Percentiles rank a stretch among this genome's conserved stretches.
Conservation (phyloP, 306 rosid species). For the Erythrophleum fordii region DNA sequence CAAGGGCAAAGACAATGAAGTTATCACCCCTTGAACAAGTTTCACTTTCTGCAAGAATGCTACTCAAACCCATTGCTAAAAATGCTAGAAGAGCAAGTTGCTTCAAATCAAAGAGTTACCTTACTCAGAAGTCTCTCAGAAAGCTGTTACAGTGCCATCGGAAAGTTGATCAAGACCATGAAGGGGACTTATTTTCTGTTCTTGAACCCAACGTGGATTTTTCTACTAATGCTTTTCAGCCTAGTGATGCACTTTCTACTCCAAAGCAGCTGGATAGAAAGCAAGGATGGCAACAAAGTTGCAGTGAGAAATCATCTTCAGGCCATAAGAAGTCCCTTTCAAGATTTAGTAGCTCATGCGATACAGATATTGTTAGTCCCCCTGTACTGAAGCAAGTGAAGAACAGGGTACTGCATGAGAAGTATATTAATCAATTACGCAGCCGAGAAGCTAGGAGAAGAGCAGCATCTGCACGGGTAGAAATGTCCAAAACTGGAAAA, state of each 20-base stretch:
- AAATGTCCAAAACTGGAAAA: slow-evolving; percentile 23
- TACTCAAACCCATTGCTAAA: slow-evolving; percentile 55
- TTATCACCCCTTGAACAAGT: slow-evolving; percentile 53
- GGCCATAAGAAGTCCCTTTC: slow-evolving; percentile 58
- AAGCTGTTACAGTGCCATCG: slow-evolving; percentile 49
- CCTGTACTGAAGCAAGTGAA: slow-evolving; percentile 78
- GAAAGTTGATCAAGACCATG: slow-evolving; percentile 46
- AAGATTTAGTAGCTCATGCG: slow-evolving; percentile 52
- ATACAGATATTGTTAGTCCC: slow-evolving; percentile 64
- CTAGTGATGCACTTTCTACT: slow-evolving; percentile 50
- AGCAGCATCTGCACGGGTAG: slow-evolving; percentile 41
- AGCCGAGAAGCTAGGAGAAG: slow-evolving; percentile 70
- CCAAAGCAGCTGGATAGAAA: slow-evolving; percentile 56
- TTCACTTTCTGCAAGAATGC: slow-evolving; percentile 69
- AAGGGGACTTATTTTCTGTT: slow-evolving; percentile 77
- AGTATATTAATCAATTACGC: slow-evolving; percentile 76
- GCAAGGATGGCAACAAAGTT: slow-evolving; percentile 44
- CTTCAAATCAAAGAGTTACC: slow-evolving; percentile 52
- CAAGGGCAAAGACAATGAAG: slow-evolving; percentile 58
- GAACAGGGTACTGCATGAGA: slow-evolving; percentile 74
- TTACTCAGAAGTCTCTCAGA: slow-evolving; percentile 59
- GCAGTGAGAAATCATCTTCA: slow-evolving; percentile 54
- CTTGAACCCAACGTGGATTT: slow-evolving; percentile 68
- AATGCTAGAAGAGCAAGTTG: slow-evolving; percentile 43
- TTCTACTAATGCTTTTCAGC: slow-evolving; percentile 44